These are phyloP conservation scores for Serendipita sp. DNA, from an alignment of 768 basidiomycete species.

Conservation along the genomic window DNA sequence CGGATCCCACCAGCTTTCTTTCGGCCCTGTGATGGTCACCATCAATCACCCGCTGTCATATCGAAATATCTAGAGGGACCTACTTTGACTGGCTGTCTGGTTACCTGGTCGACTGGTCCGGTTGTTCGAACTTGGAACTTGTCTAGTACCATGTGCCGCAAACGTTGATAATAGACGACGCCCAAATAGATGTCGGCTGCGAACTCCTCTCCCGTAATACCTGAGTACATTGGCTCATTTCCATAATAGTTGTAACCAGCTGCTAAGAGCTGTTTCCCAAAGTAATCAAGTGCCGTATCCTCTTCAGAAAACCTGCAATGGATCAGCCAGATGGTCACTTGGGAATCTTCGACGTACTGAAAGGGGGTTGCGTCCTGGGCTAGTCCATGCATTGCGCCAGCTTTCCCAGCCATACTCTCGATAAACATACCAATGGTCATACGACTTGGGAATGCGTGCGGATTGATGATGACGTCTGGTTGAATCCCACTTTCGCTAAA, in stretches of 20 bases:
- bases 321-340: slow-evolving; percentile 12
- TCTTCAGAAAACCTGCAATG: slow-evolving; percentile 72
- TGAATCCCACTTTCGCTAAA: slow-evolving; percentile 98
- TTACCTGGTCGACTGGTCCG: slow-evolving; percentile 90
- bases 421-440: slow-evolving; percentile 99
- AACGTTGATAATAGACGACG: slow-evolving; percentile 94
- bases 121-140: slow-evolving; percentile 99
- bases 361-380: slow-evolving; percentile 99
- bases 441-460: slow-evolving; percentile 96
- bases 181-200: slow-evolving; percentile 97
- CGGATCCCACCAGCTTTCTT: slow-evolving; percentile 98
- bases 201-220: slow-evolving; percentile 97
- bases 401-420: slow-evolving; percentile 98
- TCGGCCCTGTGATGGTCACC: slow-evolving; percentile 46
- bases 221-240: slow-evolving; percentile 99
- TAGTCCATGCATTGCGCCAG: slow-evolving; percentile 94
- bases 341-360: slow-evolving; percentile 40
- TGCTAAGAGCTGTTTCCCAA: slow-evolving; percentile 83
- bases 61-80: slow-evolving; percentile 15
- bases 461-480: slow-evolving; percentile 98
- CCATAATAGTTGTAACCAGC: slow-evolving; percentile 98
- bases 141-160: slow-evolving; percentile 98
- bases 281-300: slow-evolving; percentile 95
- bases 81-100: slow-evolving; percentile 94
- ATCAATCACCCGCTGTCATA: background rate